Percentiles rank a stretch among this genome's conserved stretches.
phyloP scores from a whole-genome alignment of 2,329 filamentous ascomycete genomes.

The Fusarium sp. region DNA sequence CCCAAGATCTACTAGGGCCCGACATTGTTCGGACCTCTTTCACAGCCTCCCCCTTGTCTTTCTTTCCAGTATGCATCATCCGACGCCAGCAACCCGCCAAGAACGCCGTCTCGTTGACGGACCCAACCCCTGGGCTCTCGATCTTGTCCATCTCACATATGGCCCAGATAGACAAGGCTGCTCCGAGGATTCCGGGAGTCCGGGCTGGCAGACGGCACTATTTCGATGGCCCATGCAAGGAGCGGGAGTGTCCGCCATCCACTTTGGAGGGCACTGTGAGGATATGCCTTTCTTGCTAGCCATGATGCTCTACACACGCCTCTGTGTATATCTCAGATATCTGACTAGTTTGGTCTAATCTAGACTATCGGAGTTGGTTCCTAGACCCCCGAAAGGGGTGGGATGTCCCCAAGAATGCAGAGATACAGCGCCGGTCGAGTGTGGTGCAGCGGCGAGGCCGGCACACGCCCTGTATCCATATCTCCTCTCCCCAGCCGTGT shows the following conservation, averaged over 20 bases:
- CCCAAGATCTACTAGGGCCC: neutral
- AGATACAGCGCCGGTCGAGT: neutral
- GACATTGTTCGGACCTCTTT: neutral
- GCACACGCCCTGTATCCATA: neutral
- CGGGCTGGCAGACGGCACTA: slow-evolving; percentile 1
- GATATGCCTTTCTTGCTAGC: neutral
- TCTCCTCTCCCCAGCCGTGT: neutral
- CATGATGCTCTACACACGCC: neutral
- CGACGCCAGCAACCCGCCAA: neutral
- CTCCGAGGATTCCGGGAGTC: neutral
- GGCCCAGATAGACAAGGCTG: neutral
- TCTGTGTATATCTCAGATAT: neutral
- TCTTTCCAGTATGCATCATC: neutral
- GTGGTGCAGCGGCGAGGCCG: slow-evolving; percentile 4
- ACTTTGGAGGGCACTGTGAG: neutral
- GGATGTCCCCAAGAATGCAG: neutral
- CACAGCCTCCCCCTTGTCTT: neutral
- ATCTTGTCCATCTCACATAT: neutral
- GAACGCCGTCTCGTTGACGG: neutral
- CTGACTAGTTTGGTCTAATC: neutral
- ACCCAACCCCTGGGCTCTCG: neutral
- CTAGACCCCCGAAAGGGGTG: neutral
- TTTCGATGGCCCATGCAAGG: slow-evolving; percentile 21
- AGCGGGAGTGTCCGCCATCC: slow-evolving; percentile 33
- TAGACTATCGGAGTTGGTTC: neutral